These are phyloP conservation scores for Fraxinus ornus DNA, from an alignment of 305 asterid species.

Conservation along the genomic window DNA sequence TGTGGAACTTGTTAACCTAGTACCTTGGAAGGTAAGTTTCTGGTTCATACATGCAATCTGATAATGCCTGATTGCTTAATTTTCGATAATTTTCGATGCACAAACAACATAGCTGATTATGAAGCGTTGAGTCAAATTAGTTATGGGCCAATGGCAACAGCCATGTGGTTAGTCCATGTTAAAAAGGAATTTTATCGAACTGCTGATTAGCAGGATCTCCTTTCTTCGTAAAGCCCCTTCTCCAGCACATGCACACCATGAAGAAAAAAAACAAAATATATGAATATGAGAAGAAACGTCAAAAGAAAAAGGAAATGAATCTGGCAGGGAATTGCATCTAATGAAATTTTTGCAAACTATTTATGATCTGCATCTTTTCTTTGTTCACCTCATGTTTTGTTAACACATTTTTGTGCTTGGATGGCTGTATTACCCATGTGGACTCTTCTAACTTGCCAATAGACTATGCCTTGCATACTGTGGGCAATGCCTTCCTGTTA, in stretches of 20 bases:
- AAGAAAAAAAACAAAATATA: background rate
- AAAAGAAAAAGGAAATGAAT: constrained; percentile 11
- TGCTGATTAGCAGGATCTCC: background rate
- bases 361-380: constrained; percentile 10
- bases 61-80: constrained; percentile 2
- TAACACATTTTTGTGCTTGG: constrained; percentile 9
- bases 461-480: constrained; percentile 9
- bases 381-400: background rate
- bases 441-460: constrained; percentile 8
- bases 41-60: background rate
- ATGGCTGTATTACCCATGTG: background rate
- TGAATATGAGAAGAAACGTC: background rate
- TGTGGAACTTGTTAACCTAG: constrained; percentile 93
- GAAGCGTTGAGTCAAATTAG: background rate
- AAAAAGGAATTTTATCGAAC: background rate
- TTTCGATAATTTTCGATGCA: background rate
- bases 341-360: constrained; percentile 10
- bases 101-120: background rate
- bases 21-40: constrained; percentile 84
- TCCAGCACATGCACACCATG: background rate
- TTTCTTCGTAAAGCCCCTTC: background rate
- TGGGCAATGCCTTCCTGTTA: background rate
- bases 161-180: background rate
- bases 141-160: background rate
- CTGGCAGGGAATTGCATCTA: constrained; percentile 4